Evolutionary conservation across 768 basidiomycete genomes (phyloP).

Genomic region (Wakefieldia striispora): DNA sequence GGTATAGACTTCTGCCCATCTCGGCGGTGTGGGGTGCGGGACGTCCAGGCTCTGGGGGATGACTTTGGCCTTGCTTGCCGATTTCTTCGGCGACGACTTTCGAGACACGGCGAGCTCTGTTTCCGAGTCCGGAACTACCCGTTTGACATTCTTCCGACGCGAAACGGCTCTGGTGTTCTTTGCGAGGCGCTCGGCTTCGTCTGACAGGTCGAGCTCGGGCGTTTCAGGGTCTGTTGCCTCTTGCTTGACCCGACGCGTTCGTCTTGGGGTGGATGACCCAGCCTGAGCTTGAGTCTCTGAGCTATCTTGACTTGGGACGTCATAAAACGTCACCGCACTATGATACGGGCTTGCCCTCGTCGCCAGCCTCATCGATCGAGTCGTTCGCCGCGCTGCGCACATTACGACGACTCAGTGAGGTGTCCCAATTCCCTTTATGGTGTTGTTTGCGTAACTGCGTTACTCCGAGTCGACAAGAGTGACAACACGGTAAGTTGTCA

Average conservation of each 20-base stretch:
- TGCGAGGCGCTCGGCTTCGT: neutral
- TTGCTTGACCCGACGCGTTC: constrained; percentile 33
- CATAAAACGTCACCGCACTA: constrained; percentile 41
- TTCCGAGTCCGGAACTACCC: neutral
- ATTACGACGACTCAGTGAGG: constrained; percentile 12
- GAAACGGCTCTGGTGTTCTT: neutral
- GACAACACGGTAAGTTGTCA: too few species aligned
- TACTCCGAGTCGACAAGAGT: too few species aligned
- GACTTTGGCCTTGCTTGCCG: constrained; percentile 53
- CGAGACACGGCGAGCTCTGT: neutral
- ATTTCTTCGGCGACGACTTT: constrained; percentile 16
- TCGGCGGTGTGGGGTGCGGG: constrained; percentile 65
- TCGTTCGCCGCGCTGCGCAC: constrained; percentile 24
- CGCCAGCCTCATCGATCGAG: constrained; percentile 33
- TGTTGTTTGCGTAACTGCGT: neutral
- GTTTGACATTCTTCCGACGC: neutral
- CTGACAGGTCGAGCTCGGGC: neutral
- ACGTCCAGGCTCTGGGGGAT: constrained; percentile 52
- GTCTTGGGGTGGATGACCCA: constrained; percentile 16
- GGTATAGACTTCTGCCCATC: constrained; percentile 70
- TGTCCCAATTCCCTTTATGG: neutral
- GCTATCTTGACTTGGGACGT: constrained; percentile 7
- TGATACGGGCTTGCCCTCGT: constrained; percentile 45
- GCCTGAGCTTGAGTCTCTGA: constrained; percentile 1
- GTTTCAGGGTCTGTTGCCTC: constrained; percentile 10